A percentile compares a stretch with the other conserved stretches of the same genome.
phyloP scores from a whole-genome alignment of 345 rosid genomes.

The Cardamine chenopodiifolia region DNA sequence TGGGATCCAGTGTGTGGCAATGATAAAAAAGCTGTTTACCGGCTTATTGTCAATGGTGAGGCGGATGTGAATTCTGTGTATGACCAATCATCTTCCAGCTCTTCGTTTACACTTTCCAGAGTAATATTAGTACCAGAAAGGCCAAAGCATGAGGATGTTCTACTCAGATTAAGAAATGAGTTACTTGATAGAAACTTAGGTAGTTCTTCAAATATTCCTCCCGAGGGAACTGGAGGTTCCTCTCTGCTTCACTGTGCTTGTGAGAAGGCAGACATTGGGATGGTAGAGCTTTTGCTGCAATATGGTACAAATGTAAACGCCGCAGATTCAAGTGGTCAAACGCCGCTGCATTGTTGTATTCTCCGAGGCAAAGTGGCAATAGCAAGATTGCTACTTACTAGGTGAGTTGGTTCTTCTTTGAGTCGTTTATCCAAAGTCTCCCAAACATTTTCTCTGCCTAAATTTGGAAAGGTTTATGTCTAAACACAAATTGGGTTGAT shows the following conservation, averaged over 20 bases:
- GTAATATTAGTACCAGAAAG: slow-evolving; percentile 82
- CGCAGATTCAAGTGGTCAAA: slow-evolving; percentile 75
- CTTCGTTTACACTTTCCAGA: slow-evolving; percentile 84
- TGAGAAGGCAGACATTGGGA: slow-evolving; percentile 91
- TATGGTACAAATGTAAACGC: slow-evolving; percentile 87
- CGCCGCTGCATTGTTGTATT: slow-evolving; percentile 79
- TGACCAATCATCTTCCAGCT: slow-evolving; percentile 62
- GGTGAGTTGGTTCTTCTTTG: slow-evolving; percentile 54
- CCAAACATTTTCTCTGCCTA: slow-evolving; percentile 3
- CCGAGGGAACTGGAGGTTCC: slow-evolving; percentile 71
- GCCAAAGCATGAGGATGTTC: slow-evolving; percentile 54
- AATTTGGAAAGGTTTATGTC: not conserved
- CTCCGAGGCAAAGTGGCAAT: slow-evolving; percentile 57
- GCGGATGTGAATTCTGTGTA: slow-evolving; percentile 69
- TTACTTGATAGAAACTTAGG: slow-evolving; percentile 65
- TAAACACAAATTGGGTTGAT: slow-evolving; percentile 11
- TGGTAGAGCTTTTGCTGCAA: slow-evolving; percentile 94
- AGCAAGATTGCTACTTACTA: slow-evolving; percentile 82
- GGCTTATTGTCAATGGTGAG: slow-evolving; percentile 75
- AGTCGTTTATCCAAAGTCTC: not conserved
- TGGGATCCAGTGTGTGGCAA: slow-evolving; percentile 89
- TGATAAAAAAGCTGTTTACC: slow-evolving; percentile 90
- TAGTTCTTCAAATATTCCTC: slow-evolving; percentile 57
- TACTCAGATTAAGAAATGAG: slow-evolving; percentile 60
- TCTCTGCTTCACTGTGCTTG: slow-evolving; percentile 94